A percentile compares a stretch with the other conserved stretches of the same genome.
Conservation (phyloP, 768 basidiomycete species). For the Suillus occidentalis region DNA sequence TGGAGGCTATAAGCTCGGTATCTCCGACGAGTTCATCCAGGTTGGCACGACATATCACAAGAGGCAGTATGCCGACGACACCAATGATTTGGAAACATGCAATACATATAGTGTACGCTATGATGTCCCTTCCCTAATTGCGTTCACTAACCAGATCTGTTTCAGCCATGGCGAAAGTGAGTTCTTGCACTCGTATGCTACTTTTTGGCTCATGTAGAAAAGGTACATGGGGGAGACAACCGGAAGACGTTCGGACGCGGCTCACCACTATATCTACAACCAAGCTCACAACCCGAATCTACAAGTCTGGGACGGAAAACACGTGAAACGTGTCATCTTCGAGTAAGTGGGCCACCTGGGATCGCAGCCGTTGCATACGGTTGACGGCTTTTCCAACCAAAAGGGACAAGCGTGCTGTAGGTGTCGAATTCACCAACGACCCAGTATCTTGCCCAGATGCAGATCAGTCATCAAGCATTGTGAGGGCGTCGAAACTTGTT, state of each 20-base stretch:
- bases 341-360: slow-evolving; percentile 36
- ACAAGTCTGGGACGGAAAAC: slow-evolving; percentile 37
- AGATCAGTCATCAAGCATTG: slow-evolving; percentile 25
- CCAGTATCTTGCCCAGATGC: slow-evolving; percentile 21
- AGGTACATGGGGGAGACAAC: slow-evolving; percentile 56
- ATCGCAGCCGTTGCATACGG: neutral
- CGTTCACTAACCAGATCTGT: neutral
- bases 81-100: slow-evolving; percentile 43
- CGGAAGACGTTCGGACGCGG: slow-evolving; percentile 56
- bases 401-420: slow-evolving; percentile 37
- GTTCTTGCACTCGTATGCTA: slow-evolving; percentile 5
- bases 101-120: slow-evolving; percentile 49
- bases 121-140: neutral
- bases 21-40: slow-evolving; percentile 47
- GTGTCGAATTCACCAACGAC: slow-evolving; percentile 50
- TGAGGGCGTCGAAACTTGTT: slow-evolving; percentile 43
- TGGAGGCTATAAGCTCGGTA: slow-evolving; percentile 35
- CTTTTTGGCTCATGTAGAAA: neutral
- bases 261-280: slow-evolving; percentile 54
- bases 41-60: slow-evolving; percentile 48
- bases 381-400: neutral
- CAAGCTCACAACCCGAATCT: slow-evolving; percentile 45
- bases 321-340: slow-evolving; percentile 50
- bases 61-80: slow-evolving; percentile 44
- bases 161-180: slow-evolving; percentile 56